Evolutionary conservation across 2,329 filamentous ascomycete genomes (phyloP), one percentile per base, ranked within the genome.

Genomic region (Aureobasidium sp.): DNA sequence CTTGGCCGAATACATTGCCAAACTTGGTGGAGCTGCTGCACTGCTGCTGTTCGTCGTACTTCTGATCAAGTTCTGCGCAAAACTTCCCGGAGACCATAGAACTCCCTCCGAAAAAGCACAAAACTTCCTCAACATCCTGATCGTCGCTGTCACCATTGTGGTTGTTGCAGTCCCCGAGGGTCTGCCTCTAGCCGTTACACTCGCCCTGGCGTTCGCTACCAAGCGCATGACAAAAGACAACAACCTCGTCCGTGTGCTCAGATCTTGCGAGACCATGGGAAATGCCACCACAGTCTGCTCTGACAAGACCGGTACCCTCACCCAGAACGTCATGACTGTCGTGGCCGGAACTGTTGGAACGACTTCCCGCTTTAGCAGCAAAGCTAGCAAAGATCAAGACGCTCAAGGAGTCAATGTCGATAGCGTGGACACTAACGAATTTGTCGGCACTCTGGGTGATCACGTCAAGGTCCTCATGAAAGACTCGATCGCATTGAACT

Each of bases 21-120:
- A 89, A 70, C 80, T 89, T 45, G 87, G 87, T 74, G 90, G 90
- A 72, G 85, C 83, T 64, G 90, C 91, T 53, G 90, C 88, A 66
- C 78, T 94, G 15, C 74, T 92, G 11, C 80, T 96, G 51, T 96
- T 97, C 76, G 81, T 93, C 51, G 88, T 95, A 49, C 81, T 96
- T 15, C 84, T 96, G 70, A 92, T 96, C 76, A 84, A 91, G 69
- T 97, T 96, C 71, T 79, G 94, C 11, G 90, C 86, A 52, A 77
- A 84, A 14, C 81, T 96, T 3, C 81, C 82, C 3, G 69, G 75
- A 20, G 79, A 83, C 63, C 66, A 70, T 3, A 76, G 76, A 1
- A 81, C 81, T 0, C 81, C 90, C 3, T 86, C 89, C 2, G 74
- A 85, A 59, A 96, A 95, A 76, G 91, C 89, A 9, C 89, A 93